Conservation (phyloP, 139 green algal genomes). For the Astrephomene gubernaculifera region DNA sequence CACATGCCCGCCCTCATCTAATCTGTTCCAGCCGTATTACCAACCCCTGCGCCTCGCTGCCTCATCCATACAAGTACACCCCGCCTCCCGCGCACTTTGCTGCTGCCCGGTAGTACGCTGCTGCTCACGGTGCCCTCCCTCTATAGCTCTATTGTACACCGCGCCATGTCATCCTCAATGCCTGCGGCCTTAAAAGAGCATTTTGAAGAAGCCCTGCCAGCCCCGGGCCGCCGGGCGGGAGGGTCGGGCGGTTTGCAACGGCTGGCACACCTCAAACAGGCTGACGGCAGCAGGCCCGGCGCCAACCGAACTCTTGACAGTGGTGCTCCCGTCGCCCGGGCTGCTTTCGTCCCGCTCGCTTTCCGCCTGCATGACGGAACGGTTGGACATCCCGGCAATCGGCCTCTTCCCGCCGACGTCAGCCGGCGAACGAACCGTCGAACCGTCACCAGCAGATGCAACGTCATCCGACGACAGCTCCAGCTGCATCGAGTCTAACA, state of each 20-base stretch:
- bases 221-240: background rate
- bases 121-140: background rate
- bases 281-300: background rate
- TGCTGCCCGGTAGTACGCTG: background rate
- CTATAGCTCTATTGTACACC: background rate
- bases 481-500: no score
- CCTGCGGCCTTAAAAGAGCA: background rate
- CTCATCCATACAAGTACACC: no score
- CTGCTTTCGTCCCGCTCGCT: background rate
- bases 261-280: slow-evolving; percentile 17
- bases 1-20: no score
- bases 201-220: slow-evolving; percentile 30
- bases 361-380: no score
- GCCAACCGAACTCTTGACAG: background rate
- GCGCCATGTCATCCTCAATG: background rate
- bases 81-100: background rate
- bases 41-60: background rate
- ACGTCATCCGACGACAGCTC: background rate
- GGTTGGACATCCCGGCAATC: no score
- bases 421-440: no score
- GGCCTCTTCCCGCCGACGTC: no score
- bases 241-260: background rate
- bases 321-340: background rate
- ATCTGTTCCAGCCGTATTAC: background rate
- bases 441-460: no score